Conservation (phyloP, 2,329 filamentous ascomycete species). For the Celoporthe dispersa region DNA sequence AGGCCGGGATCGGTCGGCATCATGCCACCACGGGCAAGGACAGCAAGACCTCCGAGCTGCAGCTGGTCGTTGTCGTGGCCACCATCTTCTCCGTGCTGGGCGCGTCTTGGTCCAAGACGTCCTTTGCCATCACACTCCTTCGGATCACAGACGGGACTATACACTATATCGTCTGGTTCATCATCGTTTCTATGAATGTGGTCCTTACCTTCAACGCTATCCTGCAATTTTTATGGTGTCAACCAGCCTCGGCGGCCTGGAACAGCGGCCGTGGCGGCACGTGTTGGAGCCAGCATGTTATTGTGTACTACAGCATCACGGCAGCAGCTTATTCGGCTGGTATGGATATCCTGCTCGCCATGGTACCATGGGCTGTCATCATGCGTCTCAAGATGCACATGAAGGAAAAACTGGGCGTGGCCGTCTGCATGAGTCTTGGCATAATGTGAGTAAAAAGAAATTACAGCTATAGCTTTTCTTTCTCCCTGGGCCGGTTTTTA, state of each 20-base stretch:
- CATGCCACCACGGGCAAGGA: background rate
- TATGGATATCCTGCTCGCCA: constrained; percentile 39
- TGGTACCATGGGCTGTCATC: constrained; percentile 40
- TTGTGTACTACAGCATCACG: constrained; percentile 34
- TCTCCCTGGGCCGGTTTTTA: too few species aligned
- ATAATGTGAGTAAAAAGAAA: constrained; percentile 35
- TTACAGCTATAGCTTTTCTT: too few species aligned
- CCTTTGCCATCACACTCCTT: constrained; percentile 43
- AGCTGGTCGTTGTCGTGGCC: constrained; percentile 32
- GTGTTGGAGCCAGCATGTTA: constrained; percentile 35
- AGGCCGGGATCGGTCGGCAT: background rate
- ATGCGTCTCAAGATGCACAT: constrained; percentile 40
- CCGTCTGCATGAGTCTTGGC: constrained; percentile 42
- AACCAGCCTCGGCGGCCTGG: constrained; percentile 37
- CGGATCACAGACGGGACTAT: constrained; percentile 38
- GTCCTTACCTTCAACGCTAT: constrained; percentile 36
- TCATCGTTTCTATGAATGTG: constrained; percentile 40
- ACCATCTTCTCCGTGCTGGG: constrained; percentile 38
- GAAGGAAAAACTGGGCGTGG: constrained; percentile 41
- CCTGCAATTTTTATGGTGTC: constrained; percentile 38
- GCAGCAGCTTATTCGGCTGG: constrained; percentile 35
- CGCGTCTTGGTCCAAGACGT: constrained; percentile 43
- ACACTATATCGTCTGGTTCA: constrained; percentile 38
- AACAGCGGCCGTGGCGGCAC: constrained; percentile 31
- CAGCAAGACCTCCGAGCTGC: constrained; percentile 18